Evolutionary conservation across 352 stramenopile genomes (phyloP).

Genomic region (Phytophthora constricta): DNA sequence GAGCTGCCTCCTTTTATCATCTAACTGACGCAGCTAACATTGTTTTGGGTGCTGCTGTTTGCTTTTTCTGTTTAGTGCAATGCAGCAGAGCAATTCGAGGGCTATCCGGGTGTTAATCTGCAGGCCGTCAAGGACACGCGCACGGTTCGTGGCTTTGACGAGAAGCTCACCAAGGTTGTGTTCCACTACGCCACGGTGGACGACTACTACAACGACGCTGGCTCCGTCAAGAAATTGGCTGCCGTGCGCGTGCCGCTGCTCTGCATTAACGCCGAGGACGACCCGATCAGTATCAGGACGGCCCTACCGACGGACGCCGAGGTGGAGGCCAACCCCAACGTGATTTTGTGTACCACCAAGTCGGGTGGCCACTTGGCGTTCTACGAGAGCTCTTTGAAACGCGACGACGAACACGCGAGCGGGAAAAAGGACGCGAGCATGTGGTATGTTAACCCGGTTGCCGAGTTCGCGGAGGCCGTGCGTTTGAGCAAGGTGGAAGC

Average conservation of each 20-base stretch:
- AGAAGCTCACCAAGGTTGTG: slow-evolving; percentile 60
- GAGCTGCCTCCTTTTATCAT: neutral
- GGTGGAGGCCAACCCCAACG: slow-evolving; percentile 53
- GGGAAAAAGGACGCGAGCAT: slow-evolving; percentile 28
- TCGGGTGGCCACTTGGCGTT: slow-evolving; percentile 74
- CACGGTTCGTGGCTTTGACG: slow-evolving; percentile 67
- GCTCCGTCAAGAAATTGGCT: slow-evolving; percentile 42
- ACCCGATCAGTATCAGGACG: slow-evolving; percentile 57
- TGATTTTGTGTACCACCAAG: slow-evolving; percentile 74
- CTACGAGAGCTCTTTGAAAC: slow-evolving; percentile 51
- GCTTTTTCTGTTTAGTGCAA: slow-evolving; percentile 26
- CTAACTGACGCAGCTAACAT: no score
- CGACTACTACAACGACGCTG: slow-evolving; percentile 69
- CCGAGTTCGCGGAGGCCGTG: slow-evolving; percentile 64
- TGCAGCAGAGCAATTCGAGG: slow-evolving; percentile 53
- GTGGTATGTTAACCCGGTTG: slow-evolving; percentile 58
- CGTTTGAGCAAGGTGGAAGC: slow-evolving; percentile 29
- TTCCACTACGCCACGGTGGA: slow-evolving; percentile 68
- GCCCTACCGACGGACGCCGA: slow-evolving; percentile 44
- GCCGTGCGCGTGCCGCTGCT: slow-evolving; percentile 61
- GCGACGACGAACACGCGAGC: slow-evolving; percentile 9
- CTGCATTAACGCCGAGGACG: slow-evolving; percentile 67
- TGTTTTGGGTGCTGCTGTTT: neutral
- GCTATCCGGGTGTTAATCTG: slow-evolving; percentile 51
- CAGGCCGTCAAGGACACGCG: slow-evolving; percentile 38